phyloP scores from a whole-genome alignment of 1,284 basidiomycete species.

The Athelia psychrophila region DNA sequence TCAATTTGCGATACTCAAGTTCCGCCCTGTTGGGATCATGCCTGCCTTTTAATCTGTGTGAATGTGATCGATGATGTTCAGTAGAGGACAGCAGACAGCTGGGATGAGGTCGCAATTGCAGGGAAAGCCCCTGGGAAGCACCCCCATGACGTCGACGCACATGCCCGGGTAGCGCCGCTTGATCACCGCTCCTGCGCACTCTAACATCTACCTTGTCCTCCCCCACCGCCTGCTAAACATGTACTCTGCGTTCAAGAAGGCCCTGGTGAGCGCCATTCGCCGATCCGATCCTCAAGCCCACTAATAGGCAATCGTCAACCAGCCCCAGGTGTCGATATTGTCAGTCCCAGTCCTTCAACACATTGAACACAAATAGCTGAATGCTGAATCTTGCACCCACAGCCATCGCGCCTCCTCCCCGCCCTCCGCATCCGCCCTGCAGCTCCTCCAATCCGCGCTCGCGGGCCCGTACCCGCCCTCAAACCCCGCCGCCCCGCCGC shows the following conservation, averaged over 20 bases:
- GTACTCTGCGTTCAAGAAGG: conserved; percentile 3
- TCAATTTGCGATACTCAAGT: no score
- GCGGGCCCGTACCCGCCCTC: conserved; percentile 58
- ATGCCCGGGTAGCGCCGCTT: no score
- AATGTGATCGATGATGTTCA: no score
- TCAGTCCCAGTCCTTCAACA: conserved; percentile 30
- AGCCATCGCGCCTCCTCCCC: conserved; percentile 67
- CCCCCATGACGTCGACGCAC: background rate
- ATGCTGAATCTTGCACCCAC: background rate
- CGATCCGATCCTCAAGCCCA: background rate
- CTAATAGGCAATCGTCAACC: background rate
- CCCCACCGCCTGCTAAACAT: background rate
- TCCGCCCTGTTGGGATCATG: no score
- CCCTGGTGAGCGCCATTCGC: background rate
- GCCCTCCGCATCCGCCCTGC: conserved; percentile 57
- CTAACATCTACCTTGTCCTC: no score
- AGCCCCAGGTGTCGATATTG: conserved; percentile 71
- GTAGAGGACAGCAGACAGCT: no score
- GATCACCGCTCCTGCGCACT: no score
- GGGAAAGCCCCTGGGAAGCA: background rate
- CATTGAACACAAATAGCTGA: background rate
- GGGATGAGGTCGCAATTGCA: no score
- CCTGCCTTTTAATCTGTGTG: no score
- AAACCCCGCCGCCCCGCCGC: conserved; percentile 42
- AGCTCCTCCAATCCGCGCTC: conserved; percentile 53